These are phyloP conservation scores for Fagopyrum esculentum DNA, from an alignment of 148 eudicot species.

Conservation along the genomic window DNA sequence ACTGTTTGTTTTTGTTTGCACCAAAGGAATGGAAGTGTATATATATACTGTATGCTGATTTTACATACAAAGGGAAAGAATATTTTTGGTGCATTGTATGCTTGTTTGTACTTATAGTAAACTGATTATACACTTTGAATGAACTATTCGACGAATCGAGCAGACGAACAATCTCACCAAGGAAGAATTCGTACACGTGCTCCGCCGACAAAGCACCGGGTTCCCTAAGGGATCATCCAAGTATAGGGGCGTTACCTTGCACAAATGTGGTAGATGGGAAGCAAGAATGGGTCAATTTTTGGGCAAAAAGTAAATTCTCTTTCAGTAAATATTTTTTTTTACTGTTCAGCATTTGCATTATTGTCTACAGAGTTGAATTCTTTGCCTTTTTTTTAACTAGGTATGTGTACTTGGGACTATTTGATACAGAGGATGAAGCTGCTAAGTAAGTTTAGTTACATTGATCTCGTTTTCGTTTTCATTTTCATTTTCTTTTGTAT, in stretches of 20 bases:
- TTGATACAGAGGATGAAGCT: slow-evolving; percentile 92
- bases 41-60: neutral
- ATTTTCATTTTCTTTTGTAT: neutral
- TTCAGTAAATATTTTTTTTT: too few relatives aligned
- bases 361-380: neutral
- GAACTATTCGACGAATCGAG: neutral
- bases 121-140: neutral
- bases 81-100: neutral
- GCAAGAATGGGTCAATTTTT: slow-evolving; percentile 98
- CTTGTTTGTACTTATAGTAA: neutral
- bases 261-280: slow-evolving; percentile 99
- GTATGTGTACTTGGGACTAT: slow-evolving; percentile 93
- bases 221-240: slow-evolving; percentile 96
- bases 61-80: slow-evolving; percentile 2
- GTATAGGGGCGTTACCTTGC: slow-evolving; percentile 94
- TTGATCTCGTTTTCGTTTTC: neutral
- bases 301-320: slow-evolving; percentile 70
- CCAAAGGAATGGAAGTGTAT: neutral
- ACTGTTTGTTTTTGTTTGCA: neutral
- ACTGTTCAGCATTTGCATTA: neutral
- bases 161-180: slow-evolving; percentile 83
- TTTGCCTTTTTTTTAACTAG: slow-evolving; percentile 22
- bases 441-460: slow-evolving; percentile 52
- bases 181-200: slow-evolving; percentile 96
- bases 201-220: slow-evolving; percentile 91